Evolutionary conservation across 495 filamentous ascomycete genomes (phyloP), one percentile per base, ranked within the genome.

Genomic region (Immersiella caudata): DNA sequence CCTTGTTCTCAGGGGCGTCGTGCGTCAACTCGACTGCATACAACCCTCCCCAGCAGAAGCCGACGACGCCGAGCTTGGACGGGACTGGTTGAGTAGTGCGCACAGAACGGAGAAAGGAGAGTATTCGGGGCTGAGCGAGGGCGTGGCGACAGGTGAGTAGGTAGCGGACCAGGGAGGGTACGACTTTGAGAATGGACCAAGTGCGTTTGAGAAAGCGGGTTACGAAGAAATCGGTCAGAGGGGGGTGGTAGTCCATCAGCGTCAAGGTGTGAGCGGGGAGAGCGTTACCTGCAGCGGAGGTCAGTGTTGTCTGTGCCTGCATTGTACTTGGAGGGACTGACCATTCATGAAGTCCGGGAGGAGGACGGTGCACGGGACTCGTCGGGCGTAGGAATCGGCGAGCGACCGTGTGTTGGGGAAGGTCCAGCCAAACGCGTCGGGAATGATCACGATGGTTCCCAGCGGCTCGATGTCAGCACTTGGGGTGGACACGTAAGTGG

Each of bases 21-120:
- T 80, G 75, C 6, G 79, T 78, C 1, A 88, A 77, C n/a, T 77
- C 64, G 6, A 84, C 66, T 0, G 79, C 73, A 65, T 85, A 79
- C 62, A 82, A 82, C 1, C 86, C 88, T 24, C 87, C 87, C 86
- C 85, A 89, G 72, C 86, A 88, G 69, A 85, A 89, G 0, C 88
- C 88, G 0, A 84, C 82, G 1, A 77, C 79, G 27, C 81, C 83
- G 58, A 89, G 62, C 40, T 46, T 46, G 2, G 60, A 14, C 24
- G 60, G 60, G 68, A 60, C 52, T 70, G 72, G 59, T 67, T 65
- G 46, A 68, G 64, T 12, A 6, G 27, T 59, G 26, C 86, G 83
- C 0, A 88, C 61, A 2, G 76, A 65, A 64, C 73, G 61, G 69
- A 89, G 73, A 73, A 87, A 89, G 12, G 69, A 25, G 18, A 71